Evolutionary conservation across 352 stramenopile genomes (phyloP).

Genomic region (Pythium dissimile): DNA sequence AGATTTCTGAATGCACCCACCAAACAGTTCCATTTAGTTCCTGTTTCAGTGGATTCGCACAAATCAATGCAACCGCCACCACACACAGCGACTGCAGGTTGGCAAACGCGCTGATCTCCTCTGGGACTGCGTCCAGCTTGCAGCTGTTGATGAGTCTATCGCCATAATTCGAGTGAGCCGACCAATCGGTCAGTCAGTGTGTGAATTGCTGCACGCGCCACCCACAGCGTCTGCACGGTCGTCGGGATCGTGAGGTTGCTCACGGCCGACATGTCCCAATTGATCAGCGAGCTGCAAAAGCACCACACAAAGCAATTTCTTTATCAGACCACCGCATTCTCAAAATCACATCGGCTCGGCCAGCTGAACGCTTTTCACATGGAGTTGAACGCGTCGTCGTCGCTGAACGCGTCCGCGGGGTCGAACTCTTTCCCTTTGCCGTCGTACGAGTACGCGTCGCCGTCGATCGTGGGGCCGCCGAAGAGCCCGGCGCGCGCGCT

Average conservation of each 20-base stretch:
- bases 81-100: constrained; percentile 45
- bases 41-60: no score
- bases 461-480: constrained; percentile 36
- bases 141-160: constrained; percentile 44
- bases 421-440: constrained; percentile 48
- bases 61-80: no score
- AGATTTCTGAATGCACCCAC: constrained; percentile 33
- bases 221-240: constrained; percentile 51
- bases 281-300: constrained; percentile 52
- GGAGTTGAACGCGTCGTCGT: constrained; percentile 43
- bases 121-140: constrained; percentile 36
- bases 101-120: constrained; percentile 38
- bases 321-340: no score
- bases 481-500: constrained; percentile 35
- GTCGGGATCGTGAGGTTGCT: constrained; percentile 41
- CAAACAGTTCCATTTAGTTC: no score
- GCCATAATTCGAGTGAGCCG: neutral
- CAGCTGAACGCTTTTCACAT: constrained; percentile 36
- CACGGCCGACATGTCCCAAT: constrained; percentile 51
- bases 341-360: neutral
- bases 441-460: constrained; percentile 47
- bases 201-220: neutral
- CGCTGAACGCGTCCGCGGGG: constrained; percentile 38
- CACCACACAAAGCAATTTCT: no score
- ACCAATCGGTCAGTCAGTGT: neutral